A percentile compares a stretch with the other conserved stretches of the same genome.
Conservation (phyloP, 768 basidiomycete genomes). For the Kwoniella botswanensis region DNA sequence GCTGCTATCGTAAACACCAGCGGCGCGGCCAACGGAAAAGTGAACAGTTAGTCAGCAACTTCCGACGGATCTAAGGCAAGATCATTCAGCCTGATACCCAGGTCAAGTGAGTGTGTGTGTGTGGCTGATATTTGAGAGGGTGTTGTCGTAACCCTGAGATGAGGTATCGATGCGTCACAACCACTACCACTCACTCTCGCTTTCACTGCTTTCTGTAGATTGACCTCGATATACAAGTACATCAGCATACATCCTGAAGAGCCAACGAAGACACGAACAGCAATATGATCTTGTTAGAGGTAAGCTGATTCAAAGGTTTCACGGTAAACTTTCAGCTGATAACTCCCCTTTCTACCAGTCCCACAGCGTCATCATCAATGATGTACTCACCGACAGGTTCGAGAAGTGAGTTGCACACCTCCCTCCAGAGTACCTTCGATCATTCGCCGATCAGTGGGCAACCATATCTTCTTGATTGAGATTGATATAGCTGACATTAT, state of each 20-base stretch:
- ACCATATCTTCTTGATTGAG: background rate
- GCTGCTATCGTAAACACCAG: background rate
- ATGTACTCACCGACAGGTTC: conserved; percentile 83
- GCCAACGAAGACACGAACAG: background rate
- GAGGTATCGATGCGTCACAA: conserved; percentile 7
- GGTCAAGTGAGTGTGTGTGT: background rate
- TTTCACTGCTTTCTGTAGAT: background rate
- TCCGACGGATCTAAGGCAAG: conserved; percentile 14
- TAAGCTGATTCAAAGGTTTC: conserved; percentile 54
- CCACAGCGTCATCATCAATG: conserved; percentile 91
- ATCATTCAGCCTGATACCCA: background rate
- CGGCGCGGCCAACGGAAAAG: conserved; percentile 6
- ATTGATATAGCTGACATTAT: background rate
- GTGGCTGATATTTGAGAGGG: conserved; percentile 4
- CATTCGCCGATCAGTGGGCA: too few relatives aligned
- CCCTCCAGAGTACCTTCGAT: too few relatives aligned
- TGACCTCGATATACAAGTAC: too few relatives aligned
- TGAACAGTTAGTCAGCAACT: conserved; percentile 19
- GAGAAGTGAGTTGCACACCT: conserved; percentile 68
- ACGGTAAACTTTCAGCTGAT: conserved; percentile 22
- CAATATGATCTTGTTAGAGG: conserved; percentile 85
- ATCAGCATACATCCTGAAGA: too few relatives aligned
- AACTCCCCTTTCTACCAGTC: conserved; percentile 60
- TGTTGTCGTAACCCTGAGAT: background rate
- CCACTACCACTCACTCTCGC: background rate